Conservation (phyloP, 495 filamentous ascomycete species). For the Cairneyella variabilis region DNA sequence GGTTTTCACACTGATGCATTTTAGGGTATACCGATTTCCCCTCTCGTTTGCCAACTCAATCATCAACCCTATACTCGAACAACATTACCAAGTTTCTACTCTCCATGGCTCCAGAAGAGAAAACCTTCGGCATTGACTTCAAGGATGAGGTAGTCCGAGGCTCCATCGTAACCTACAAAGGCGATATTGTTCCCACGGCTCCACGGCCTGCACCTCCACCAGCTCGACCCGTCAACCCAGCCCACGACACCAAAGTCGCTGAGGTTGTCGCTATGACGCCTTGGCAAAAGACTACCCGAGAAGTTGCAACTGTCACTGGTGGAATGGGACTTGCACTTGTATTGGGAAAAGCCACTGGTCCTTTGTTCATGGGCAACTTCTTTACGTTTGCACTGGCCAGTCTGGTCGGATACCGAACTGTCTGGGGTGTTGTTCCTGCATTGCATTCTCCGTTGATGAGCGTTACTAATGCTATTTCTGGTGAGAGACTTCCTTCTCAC, state of each 20-base stretch:
- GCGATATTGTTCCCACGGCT: constrained; percentile 66
- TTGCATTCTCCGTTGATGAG: constrained; percentile 81
- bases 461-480: constrained; percentile 83
- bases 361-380: constrained; percentile 76
- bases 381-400: constrained; percentile 77
- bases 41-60: constrained; percentile 74
- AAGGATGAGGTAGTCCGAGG: constrained; percentile 77
- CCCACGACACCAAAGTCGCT: constrained; percentile 42
- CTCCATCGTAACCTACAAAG: constrained; percentile 70
- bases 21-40: constrained; percentile 77
- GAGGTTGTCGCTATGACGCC: constrained; percentile 64
- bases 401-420: constrained; percentile 74
- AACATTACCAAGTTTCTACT: constrained; percentile 81
- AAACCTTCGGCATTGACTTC: constrained; percentile 69
- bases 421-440: constrained; percentile 74
- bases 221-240: constrained; percentile 38
- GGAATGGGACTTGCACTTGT: constrained; percentile 69
- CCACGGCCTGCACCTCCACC: constrained; percentile 69
- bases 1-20: constrained; percentile 4
- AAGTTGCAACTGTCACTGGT: constrained; percentile 64
- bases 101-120: constrained; percentile 70
- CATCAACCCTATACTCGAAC: constrained; percentile 80
- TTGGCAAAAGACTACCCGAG: constrained; percentile 68
- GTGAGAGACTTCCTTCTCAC: constrained; percentile 22
- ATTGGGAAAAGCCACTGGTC: constrained; percentile 71